Base-by-base conservation (phyloP, 208 protist species). In the Acanthamoeba divionensis region DNA sequence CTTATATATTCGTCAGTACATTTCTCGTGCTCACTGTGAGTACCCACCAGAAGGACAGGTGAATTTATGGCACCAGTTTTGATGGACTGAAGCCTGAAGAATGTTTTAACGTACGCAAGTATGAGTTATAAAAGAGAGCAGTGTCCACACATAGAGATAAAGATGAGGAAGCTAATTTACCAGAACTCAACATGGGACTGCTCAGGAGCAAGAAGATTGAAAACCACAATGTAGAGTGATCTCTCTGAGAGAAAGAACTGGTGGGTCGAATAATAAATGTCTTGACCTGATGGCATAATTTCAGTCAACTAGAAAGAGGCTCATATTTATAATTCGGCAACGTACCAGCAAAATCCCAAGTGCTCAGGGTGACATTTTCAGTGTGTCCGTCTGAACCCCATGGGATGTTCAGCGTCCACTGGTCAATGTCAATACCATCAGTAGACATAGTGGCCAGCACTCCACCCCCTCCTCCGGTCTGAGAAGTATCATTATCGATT, bases 281-380 rank as follows among this genome's bases (percentile, higher is more conserved):
- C 80, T 15, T 89, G 79, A 9, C 79, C 79, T 6, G n/a, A n/a
- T 24, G n/a, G 52, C 18, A 57, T 57, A 57, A 15, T 57, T 57
- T 15, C n/a, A 24, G 24, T 71, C 18, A 71, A 24, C 12, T 26
- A 83, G 44, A 60, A 26, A 7, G 50, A 26, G 21, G 6, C 6
- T 52, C 10, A 6, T 21, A n/a, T 7, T 10, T 9, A 24, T 13
- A 21, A 13, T 75, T 33, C 38, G 10, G 21, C 13, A 24, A 24
- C 62, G 45, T 65, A 86, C 75, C 75, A 44, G 80, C 80, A 89
- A 89, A 89, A 45, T 89, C 80, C 80, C 80, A 89, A 9, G 60
- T 13, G n/a, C 44, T 62, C 44, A 89, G 57, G 15, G 41, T 18
- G 12, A 48, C 18, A 38, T 63, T 12, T 29, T 29, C 55, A 29